Evolutionary conservation across 2,329 filamentous ascomycete species (phyloP).

Genomic region (Colletotrichum sp.): DNA sequence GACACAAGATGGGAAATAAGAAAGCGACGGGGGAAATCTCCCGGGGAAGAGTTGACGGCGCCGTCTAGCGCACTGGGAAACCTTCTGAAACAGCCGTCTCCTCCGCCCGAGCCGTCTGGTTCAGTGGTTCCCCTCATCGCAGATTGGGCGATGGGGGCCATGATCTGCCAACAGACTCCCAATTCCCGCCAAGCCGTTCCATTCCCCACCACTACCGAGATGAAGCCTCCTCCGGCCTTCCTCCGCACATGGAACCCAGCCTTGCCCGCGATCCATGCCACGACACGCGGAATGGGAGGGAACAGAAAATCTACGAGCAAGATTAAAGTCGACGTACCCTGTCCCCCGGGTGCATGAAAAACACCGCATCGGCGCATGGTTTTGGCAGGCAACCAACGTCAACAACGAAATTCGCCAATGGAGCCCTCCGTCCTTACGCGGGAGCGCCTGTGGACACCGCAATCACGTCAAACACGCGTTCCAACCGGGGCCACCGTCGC

Average conservation of each 20-base stretch:
- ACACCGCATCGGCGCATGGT: not conserved
- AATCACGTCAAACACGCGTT: not conserved
- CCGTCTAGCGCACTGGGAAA: not conserved
- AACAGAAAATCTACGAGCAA: not conserved
- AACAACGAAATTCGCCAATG: not conserved
- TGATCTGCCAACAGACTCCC: conserved; percentile 8
- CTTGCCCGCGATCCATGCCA: conserved; percentile 6
- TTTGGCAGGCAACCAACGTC: not conserved
- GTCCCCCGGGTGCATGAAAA: not conserved
- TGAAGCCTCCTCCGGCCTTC: not conserved
- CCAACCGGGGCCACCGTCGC: not conserved
- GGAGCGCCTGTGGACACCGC: not conserved
- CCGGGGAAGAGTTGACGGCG: not conserved
- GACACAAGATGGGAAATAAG: not conserved
- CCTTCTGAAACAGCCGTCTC: conserved; percentile 13
- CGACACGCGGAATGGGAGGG: not conserved
- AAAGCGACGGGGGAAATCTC: not conserved
- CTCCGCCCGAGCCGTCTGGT: not conserved
- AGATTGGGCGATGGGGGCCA: not conserved
- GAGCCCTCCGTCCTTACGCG: not conserved
- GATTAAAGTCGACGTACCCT: not conserved
- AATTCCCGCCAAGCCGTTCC: not conserved
- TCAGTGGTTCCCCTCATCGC: not conserved
- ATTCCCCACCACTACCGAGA: conserved; percentile 9
- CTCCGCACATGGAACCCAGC: not conserved